phyloP scores from a whole-genome alignment of 768 basidiomycete species.

The Royoungia palumana region DNA sequence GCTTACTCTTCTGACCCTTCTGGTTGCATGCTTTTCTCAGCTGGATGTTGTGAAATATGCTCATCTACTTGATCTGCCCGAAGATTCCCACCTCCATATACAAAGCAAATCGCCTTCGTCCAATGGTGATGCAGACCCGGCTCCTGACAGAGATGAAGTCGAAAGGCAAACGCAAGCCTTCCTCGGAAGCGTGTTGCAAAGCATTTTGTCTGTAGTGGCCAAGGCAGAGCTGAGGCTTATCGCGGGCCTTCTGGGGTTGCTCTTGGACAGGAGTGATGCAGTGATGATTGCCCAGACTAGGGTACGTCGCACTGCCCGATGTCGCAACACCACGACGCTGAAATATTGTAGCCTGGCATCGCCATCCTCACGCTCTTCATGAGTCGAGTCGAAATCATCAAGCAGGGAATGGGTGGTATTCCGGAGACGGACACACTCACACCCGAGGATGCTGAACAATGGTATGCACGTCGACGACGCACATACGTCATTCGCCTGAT shows the following conservation, averaged over 20 bases:
- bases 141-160: slow-evolving; percentile 56
- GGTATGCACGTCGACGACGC: slow-evolving; percentile 43
- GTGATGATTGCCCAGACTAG: slow-evolving; percentile 71
- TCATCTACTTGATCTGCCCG: slow-evolving; percentile 60
- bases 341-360: slow-evolving; percentile 69
- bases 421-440: slow-evolving; percentile 58
- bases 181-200: slow-evolving; percentile 80
- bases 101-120: slow-evolving; percentile 19
- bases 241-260: slow-evolving; percentile 78
- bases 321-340: neutral
- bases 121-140: slow-evolving; percentile 9
- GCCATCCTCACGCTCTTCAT: slow-evolving; percentile 88
- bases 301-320: slow-evolving; percentile 43
- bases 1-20: slow-evolving; percentile 83
- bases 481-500: slow-evolving; percentile 5
- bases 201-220: slow-evolving; percentile 78
- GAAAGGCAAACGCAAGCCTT: slow-evolving; percentile 92
- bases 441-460: slow-evolving; percentile 75
- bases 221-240: slow-evolving; percentile 78
- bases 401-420: slow-evolving; percentile 58
- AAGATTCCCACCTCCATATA: slow-evolving; percentile 45
- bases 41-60: slow-evolving; percentile 87
- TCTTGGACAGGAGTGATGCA: slow-evolving; percentile 77
- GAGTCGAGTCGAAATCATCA: slow-evolving; percentile 90
- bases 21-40: slow-evolving; percentile 92